Evolutionary conservation across 169 alveolate species (phyloP).

Genomic region (Plasmodium coatneyi): DNA sequence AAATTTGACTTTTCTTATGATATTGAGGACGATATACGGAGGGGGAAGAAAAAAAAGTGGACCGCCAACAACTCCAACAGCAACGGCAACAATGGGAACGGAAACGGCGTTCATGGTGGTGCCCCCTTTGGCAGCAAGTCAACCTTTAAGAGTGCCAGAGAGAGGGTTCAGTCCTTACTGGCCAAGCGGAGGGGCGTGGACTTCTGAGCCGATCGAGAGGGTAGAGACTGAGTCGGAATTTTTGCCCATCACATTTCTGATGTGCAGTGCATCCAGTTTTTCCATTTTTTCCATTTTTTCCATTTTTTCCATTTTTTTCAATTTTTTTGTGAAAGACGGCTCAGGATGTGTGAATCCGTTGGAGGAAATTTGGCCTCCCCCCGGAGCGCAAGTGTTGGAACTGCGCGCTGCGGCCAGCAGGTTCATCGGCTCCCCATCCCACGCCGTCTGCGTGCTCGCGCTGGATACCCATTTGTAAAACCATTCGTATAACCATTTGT

Average conservation of each 20-base stretch:
- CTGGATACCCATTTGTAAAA: background rate
- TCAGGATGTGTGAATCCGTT: background rate
- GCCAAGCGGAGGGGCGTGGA: constrained; percentile 50
- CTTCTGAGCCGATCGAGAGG: background rate
- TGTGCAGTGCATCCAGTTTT: background rate
- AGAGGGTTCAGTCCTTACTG: constrained; percentile 38
- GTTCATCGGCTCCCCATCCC: background rate
- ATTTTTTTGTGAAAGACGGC: background rate
- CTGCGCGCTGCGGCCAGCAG: background rate
- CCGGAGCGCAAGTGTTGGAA: background rate
- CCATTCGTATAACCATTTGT: background rate
- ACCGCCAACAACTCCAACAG: background rate
- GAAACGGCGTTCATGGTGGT: background rate
- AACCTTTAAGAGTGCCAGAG: constrained; percentile 44
- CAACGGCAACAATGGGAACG: background rate
- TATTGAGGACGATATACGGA: constrained; percentile 21
- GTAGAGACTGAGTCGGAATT: background rate
- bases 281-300: background rate
- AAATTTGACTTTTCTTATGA: constrained; percentile 66
- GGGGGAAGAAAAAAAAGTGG: constrained; percentile 35
- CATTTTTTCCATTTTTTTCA: background rate
- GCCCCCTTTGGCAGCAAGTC: constrained; percentile 9
- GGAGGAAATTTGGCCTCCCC: background rate
- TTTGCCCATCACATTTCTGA: background rate
- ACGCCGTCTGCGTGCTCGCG: background rate